These are phyloP conservation scores for Trichoderma asperelloides DNA, from an alignment of 495 filamentous ascomycete species.

Conservation along the genomic window DNA sequence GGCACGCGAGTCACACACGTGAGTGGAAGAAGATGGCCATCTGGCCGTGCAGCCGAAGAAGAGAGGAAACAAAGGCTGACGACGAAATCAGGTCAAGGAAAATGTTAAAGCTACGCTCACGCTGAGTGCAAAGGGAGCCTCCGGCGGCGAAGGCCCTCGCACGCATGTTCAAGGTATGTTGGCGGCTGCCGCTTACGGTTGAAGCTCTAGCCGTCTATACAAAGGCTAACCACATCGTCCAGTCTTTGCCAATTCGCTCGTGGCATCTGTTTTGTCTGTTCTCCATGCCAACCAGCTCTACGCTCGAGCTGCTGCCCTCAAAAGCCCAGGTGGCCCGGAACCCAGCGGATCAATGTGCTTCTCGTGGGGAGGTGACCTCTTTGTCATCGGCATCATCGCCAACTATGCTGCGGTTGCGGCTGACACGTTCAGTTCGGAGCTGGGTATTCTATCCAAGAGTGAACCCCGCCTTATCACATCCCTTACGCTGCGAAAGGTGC, in stretches of 20 bases:
- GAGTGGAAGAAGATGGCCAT: neutral
- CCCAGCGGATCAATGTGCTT: slow-evolving; percentile 34
- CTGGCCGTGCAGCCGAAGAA: neutral
- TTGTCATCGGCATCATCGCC: slow-evolving; percentile 49
- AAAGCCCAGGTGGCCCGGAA: slow-evolving; percentile 12
- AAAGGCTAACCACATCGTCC: slow-evolving; percentile 8
- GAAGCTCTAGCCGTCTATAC: neutral
- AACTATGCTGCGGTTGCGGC: slow-evolving; percentile 89
- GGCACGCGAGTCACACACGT: slow-evolving; percentile 81
- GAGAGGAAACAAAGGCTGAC: neutral
- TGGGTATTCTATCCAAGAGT: slow-evolving; percentile 76
- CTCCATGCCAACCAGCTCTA: slow-evolving; percentile 60
- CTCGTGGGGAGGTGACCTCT: slow-evolving; percentile 43
- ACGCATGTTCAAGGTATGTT: slow-evolving; percentile 61
- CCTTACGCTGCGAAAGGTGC: slow-evolving; percentile 62
- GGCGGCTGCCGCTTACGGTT: neutral
- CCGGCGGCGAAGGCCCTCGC: slow-evolving; percentile 70
- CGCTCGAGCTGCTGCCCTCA: slow-evolving; percentile 26
- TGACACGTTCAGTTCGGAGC: slow-evolving; percentile 91
- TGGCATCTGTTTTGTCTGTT: slow-evolving; percentile 64
- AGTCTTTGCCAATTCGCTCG: slow-evolving; percentile 79
- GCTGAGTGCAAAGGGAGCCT: slow-evolving; percentile 57
- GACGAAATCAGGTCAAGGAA: slow-evolving; percentile 61
- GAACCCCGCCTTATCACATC: slow-evolving; percentile 83
- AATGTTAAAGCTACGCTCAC: slow-evolving; percentile 76